Conservation (phyloP, 768 basidiomycete genomes). For the Leccinum sublutescens region DNA sequence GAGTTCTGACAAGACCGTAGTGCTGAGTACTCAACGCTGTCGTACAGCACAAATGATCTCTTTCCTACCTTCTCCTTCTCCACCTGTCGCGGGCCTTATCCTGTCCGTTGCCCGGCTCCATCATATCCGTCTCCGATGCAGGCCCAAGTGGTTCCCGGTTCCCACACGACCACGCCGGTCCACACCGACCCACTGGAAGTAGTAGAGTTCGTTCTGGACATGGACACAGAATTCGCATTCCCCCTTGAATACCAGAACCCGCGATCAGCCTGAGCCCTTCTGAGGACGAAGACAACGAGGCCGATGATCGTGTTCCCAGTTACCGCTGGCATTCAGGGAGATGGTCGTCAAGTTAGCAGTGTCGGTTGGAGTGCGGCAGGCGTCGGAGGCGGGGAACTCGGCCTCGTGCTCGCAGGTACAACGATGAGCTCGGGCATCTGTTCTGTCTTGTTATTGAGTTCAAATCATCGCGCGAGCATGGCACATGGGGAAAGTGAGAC, state of each 20-base stretch:
- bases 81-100: not conserved
- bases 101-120: not conserved
- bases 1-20: too few relatives aligned
- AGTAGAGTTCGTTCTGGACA: not conserved
- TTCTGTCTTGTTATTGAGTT: constrained; percentile 51
- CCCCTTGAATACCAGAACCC: too few relatives aligned
- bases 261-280: not conserved
- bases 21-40: too few relatives aligned
- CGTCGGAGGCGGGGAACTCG: too few relatives aligned
- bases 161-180: constrained; percentile 23
- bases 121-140: constrained; percentile 1
- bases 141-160: constrained; percentile 36
- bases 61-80: too few relatives aligned
- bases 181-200: not conserved
- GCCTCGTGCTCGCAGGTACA: constrained; percentile 25
- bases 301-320: not conserved
- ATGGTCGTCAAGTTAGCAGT: too few relatives aligned
- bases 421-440: constrained; percentile 70
- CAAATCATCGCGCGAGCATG: not conserved
- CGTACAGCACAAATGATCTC: too few relatives aligned
- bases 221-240: too few relatives aligned
- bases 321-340: not conserved
- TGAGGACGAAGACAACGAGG: too few relatives aligned
- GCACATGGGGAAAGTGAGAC: not conserved
- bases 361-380: too few relatives aligned